Evolutionary conservation across 768 basidiomycete species (phyloP), one percentile per base, ranked within the genome.

Genomic region (Lactarius vividus): DNA sequence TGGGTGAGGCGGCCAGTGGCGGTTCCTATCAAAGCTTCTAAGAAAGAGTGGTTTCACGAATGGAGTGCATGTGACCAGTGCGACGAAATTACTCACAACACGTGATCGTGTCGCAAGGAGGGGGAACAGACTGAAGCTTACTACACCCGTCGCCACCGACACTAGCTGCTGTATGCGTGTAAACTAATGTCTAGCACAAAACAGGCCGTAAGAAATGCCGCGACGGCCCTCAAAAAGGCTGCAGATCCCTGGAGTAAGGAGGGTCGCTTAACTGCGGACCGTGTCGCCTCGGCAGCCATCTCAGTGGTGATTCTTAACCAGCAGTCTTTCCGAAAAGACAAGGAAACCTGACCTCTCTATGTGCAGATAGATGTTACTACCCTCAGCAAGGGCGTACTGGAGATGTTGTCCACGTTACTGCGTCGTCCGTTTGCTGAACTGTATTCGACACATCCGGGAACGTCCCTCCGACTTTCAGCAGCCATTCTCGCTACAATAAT

Each of bases 241-340:
- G 61, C 69, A 23, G 69, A 57, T n/a, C 69, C 69, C 6, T 69
- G 69, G 69, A 69, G 56, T 31, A 65, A 70, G 39, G 69, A 70
- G 23, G 54, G 28, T 18, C 56, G 63, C 44, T 61, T 62, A 46
- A 65, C 53, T 10, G 67, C 68, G 15, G 68, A 59, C 8, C 65
- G 57, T 44, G 44, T 69, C 15, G 57, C 35, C 39, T 53, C 68
- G 15, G 65, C 57, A 23, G 68, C 59, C 3, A 59, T 63, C 28
- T 33, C 42, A 2, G 39, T 69, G 54, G 68, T 69, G 57, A 68
- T 68, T 52, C 37, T 60, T 49, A 33, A 56, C 18, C 18, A 46
- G 23, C 28, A 9, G 33, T 29, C 33, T 55, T 26, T 59, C 26
- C 57, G 40, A 44, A 66, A 23, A 28, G 18, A 29, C 35, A 16